phyloP scores from a whole-genome alignment of 2,329 filamentous ascomycete species.

The Peltaster fructicola region DNA sequence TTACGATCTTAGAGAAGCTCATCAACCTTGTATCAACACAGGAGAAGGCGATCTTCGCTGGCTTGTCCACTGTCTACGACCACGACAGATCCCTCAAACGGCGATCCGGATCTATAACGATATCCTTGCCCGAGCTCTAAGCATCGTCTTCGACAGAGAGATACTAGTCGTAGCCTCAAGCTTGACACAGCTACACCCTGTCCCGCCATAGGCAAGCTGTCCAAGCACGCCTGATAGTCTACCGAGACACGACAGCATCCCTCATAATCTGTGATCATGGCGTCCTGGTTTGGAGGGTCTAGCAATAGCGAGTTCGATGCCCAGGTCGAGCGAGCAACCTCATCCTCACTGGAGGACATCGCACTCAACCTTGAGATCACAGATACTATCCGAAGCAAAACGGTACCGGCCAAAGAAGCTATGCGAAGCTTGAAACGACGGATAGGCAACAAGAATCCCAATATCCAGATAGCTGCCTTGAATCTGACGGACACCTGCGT shows the following conservation, averaged over 20 bases:
- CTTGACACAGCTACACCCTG: background rate
- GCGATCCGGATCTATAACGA: too few species aligned
- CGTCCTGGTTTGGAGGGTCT: slow-evolving; percentile 67
- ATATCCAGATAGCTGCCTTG: slow-evolving; percentile 85
- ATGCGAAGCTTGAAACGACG: slow-evolving; percentile 91
- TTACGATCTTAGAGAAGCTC: too few species aligned
- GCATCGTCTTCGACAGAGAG: too few species aligned
- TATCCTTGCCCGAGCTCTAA: too few species aligned
- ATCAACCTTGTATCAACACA: too few species aligned
- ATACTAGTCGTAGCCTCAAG: too few species aligned
- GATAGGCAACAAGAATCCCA: slow-evolving; percentile 95
- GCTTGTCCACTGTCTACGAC: too few species aligned
- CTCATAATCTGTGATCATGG: slow-evolving; percentile 51
- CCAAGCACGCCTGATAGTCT: too few species aligned
- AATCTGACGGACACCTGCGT: slow-evolving; percentile 96
- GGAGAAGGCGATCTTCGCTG: too few species aligned
- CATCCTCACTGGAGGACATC: slow-evolving; percentile 95
- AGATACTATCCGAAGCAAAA: slow-evolving; percentile 92
- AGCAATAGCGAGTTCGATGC: slow-evolving; percentile 87
- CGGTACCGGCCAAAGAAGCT: slow-evolving; percentile 89
- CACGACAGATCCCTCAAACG: too few species aligned
- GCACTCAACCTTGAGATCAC: slow-evolving; percentile 95
- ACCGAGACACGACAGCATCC: too few species aligned
- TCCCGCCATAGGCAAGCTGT: background rate
- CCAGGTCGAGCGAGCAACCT: slow-evolving; percentile 88